Evolutionary conservation across 2,329 filamentous ascomycete species (phyloP), one percentile per base, ranked within the genome.

Genomic region (Trichoderma guizhouense): DNA sequence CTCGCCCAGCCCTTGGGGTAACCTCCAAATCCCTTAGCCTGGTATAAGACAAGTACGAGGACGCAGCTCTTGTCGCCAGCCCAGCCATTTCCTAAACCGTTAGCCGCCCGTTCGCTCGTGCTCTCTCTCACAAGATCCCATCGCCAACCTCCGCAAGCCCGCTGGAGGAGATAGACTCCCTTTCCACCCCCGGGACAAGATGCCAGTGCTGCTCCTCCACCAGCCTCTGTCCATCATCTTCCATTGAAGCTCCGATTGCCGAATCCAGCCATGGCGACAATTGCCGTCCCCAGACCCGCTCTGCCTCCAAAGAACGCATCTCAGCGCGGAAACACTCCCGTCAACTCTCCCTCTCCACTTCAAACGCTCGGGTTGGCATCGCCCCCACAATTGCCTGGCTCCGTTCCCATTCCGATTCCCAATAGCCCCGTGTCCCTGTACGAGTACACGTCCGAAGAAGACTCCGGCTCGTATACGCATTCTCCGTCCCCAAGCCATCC

Each of bases 371-470:
- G 75, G 66, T 57, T 72, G 15, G 36, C 74, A 68, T 72, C 73
- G 69, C 72, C 72, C 64, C 75, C 73, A 65, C 78, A 76, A 61
- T 76, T 69, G 30, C 26, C 73, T 73, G 72, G 73, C 77, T 80
- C 73, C 74, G 79, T 72, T 73, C 76, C 92, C 7, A 86, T 96
- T n/a, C 64, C 70, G 30, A 67, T 72, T 28, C 93, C 94, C 11
- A 97, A 97, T 83, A 97, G 96, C 82, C 94, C 97, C 82, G 86
- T 97, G 28, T 94, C 95, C n/a, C 85, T 91, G 76, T 97, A 94
- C 82, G 92, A 91, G 76, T 97, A 94, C 82, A 92, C 94, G n/a
- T 89, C 94, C 1, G 94, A 94, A 69, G 84, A 85, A 76, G 86
- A 85, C 72, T 86, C 88, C 62, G 86, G 87, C 76, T 36, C 47